These are phyloP conservation scores for Epichloe scottii DNA, from an alignment of 2,329 filamentous ascomycete genomes.

Conservation along the genomic window DNA sequence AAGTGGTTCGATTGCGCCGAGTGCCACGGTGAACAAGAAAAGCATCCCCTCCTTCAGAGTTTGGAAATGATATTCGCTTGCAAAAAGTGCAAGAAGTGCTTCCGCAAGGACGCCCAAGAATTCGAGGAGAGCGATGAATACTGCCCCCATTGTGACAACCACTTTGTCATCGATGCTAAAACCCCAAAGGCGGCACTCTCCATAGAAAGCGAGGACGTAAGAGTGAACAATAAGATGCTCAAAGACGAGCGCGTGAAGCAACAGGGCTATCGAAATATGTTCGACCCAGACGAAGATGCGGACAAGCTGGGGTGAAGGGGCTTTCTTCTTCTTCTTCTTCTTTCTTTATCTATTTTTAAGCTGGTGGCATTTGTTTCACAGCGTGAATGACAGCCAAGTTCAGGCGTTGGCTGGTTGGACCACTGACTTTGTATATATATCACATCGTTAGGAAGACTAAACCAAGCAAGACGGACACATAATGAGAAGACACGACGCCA, in stretches of 20 bases:
- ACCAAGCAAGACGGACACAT: neutral
- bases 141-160: slow-evolving; percentile 98
- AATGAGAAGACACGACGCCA: neutral
- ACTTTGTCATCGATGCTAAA: slow-evolving; percentile 84
- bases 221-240: slow-evolving; percentile 80
- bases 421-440: slow-evolving; percentile 15
- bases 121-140: slow-evolving; percentile 98
- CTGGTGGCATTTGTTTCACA: neutral
- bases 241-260: slow-evolving; percentile 70
- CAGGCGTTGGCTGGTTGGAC: slow-evolving; percentile 19
- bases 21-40: slow-evolving; percentile 75
- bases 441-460: neutral
- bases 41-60: slow-evolving; percentile 61
- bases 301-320: slow-evolving; percentile 57
- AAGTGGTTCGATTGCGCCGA: slow-evolving; percentile 99
- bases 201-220: slow-evolving; percentile 81
- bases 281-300: slow-evolving; percentile 62
- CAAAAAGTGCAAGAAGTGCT: slow-evolving; percentile 98
- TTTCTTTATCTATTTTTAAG: neutral
- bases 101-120: slow-evolving; percentile 83
- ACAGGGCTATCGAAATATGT: slow-evolving; percentile 51
- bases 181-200: slow-evolving; percentile 72
- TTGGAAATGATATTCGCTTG: slow-evolving; percentile 91
- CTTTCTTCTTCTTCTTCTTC: neutral
- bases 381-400: slow-evolving; percentile 6